Percentiles rank a stretch among this genome's conserved stretches.
phyloP scores from a whole-genome alignment of 208 protist genomes.

The Trypanosoma cruzi region DNA sequence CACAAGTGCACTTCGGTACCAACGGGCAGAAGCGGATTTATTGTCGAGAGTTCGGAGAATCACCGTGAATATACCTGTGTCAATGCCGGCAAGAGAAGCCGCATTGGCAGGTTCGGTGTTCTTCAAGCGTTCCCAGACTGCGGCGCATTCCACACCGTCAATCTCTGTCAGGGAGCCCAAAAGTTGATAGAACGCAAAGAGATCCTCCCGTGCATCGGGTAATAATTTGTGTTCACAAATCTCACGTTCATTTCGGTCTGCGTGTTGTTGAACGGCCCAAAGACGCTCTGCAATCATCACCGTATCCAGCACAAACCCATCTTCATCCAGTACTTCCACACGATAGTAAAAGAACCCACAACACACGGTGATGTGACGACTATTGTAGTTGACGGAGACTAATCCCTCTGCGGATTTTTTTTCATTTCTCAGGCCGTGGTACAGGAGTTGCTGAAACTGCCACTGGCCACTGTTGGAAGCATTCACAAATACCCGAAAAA shows the following conservation, averaged over 20 bases:
- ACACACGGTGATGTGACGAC: conserved; percentile 76
- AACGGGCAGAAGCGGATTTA: conserved; percentile 1
- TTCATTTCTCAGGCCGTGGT: conserved; percentile 25
- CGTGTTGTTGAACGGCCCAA: conserved; percentile 17
- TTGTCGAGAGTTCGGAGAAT: conserved; percentile 33
- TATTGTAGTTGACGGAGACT: conserved; percentile 24
- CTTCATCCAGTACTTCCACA: conserved; percentile 53
- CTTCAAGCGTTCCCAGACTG: conserved; percentile 68
- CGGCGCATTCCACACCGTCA: conserved; percentile 37
- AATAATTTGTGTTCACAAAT: conserved; percentile 33
- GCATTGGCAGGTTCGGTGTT: conserved; percentile 61
- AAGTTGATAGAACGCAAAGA: conserved; percentile 42
- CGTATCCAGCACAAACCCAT: conserved; percentile 12
- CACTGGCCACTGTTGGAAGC: conserved; percentile 11
- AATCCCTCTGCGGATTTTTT: conserved; percentile 10
- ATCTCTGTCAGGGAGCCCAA: conserved; percentile 50
- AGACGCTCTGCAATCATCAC: conserved; percentile 18
- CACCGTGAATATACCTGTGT: conserved; percentile 65
- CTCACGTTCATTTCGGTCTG: conserved; percentile 23
- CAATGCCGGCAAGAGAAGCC: conserved; percentile 52
- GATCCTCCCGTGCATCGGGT: conserved; percentile 40
- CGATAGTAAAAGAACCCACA: conserved; percentile 71
- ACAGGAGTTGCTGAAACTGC: conserved; percentile 18
- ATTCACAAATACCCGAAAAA: conserved; percentile 22
- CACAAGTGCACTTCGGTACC: conserved; percentile 26